Conservation (phyloP, 441 rosid genomes). For the Eruca vesicaria region DNA sequence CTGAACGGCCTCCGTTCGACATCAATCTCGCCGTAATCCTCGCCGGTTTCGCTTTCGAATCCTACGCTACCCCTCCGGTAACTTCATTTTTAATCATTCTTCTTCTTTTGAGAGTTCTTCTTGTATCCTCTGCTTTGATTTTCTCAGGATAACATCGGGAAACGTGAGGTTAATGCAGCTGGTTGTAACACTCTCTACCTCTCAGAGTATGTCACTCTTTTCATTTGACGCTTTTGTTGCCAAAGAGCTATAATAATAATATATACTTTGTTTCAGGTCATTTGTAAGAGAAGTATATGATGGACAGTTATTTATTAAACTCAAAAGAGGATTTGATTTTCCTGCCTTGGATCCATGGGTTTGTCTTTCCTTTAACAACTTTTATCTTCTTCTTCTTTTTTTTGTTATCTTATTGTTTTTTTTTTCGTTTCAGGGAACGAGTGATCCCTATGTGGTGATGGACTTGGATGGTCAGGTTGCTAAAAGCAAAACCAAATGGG, state of each 20-base stretch:
- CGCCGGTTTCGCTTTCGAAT: conserved; percentile 94
- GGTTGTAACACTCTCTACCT: conserved; percentile 79
- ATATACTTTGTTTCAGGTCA: conserved; percentile 47
- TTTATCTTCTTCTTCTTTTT: conserved; percentile 1
- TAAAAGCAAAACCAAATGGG: conserved; percentile 51
- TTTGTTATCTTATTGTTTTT: neutral
- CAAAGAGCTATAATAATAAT: neutral
- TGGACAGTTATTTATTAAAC: conserved; percentile 78
- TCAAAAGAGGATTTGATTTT: conserved; percentile 68
- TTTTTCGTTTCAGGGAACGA: conserved; percentile 62
- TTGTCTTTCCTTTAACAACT: conserved; percentile 24
- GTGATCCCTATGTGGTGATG: conserved; percentile 90
- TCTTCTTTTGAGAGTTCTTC: neutral
- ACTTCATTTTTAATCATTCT: neutral
- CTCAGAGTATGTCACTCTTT: conserved; percentile 65
- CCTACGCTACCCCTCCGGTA: conserved; percentile 74
- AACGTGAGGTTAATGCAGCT: conserved; percentile 78
- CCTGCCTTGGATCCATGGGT: conserved; percentile 99
- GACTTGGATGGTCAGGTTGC: conserved; percentile 86
- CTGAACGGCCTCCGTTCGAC: conserved; percentile 69
- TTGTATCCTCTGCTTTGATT: neutral
- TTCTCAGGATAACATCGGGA: conserved; percentile 62
- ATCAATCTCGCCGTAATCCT: conserved; percentile 91
- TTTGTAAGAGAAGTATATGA: conserved; percentile 81
- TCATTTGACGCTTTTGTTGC: neutral